A percentile compares a stretch with the other conserved stretches of the same genome.
These are phyloP conservation scores for Aspergillus asperescens DNA, from an alignment of 495 filamentous ascomycete species.

Conservation along the genomic window DNA sequence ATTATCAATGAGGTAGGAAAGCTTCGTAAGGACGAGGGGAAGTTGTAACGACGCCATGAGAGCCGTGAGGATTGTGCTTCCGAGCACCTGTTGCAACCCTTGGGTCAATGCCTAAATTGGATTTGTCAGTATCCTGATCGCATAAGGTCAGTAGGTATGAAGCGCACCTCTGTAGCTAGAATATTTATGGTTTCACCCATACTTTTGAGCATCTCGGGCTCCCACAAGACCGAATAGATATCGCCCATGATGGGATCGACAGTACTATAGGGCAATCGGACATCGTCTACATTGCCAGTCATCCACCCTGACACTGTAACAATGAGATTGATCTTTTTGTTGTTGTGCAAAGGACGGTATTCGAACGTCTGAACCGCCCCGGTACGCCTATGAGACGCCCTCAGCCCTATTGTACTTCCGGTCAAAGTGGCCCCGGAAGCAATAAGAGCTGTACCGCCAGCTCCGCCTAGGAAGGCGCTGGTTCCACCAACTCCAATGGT, in stretches of 20 bases:
- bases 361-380: constrained; percentile 95
- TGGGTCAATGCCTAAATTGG: constrained; percentile 75
- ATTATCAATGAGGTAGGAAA: constrained; percentile 96
- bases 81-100: constrained; percentile 91
- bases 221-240: constrained; percentile 95
- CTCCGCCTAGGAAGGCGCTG: constrained; percentile 80
- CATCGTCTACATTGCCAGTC: constrained; percentile 95
- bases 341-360: constrained; percentile 93
- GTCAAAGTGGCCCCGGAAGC: constrained; percentile 83
- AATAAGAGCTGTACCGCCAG: constrained; percentile 89
- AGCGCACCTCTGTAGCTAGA: constrained; percentile 84
- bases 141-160: neutral
- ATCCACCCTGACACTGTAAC: constrained; percentile 97
- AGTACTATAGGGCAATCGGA: constrained; percentile 89
- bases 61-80: constrained; percentile 77
- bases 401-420: constrained; percentile 77
- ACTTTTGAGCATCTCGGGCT: constrained; percentile 93
- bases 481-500: constrained; percentile 92
- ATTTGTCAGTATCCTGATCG: constrained; percentile 9
- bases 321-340: constrained; percentile 94
- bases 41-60: constrained; percentile 94
- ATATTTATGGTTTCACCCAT: constrained; percentile 99
- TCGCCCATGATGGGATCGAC: constrained; percentile 98
- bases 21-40: constrained; percentile 87
- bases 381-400: constrained; percentile 77